These are phyloP conservation scores for Serendipita sp. DNA, from an alignment of 768 basidiomycete genomes.

Conservation along the genomic window DNA sequence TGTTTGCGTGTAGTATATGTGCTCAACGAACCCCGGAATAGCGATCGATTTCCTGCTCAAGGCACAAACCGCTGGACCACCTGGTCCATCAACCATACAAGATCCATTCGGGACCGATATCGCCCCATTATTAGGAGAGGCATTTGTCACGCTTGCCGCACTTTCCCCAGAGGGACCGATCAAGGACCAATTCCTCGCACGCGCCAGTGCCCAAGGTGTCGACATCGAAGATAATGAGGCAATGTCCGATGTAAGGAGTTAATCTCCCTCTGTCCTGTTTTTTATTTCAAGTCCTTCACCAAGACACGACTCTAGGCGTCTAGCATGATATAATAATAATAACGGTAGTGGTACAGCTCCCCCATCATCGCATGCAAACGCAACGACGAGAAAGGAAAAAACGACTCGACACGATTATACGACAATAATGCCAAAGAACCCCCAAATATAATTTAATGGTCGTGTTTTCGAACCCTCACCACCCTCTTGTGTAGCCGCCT, in stretches of 20 bases:
- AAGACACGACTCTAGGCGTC: neutral
- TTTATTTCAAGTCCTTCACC: neutral
- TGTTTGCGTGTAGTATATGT: no score
- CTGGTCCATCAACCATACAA: neutral
- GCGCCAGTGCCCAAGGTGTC: conserved; percentile 35
- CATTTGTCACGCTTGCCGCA: conserved; percentile 43
- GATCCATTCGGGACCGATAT: neutral
- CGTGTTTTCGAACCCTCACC: conserved; percentile 5
- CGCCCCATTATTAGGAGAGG: conserved; percentile 31
- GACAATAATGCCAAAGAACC: neutral
- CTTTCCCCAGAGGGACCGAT: conserved; percentile 32
- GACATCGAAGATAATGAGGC: conserved; percentile 12
- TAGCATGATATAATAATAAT: neutral
- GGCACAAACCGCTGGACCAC: conserved; percentile 17
- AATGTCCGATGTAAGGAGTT: neutral
- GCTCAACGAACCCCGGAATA: neutral
- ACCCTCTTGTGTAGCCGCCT: conserved; percentile 28
- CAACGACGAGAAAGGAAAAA: no score
- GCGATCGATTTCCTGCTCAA: conserved; percentile 23
- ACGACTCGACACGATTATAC: neutral
- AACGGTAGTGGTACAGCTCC: neutral
- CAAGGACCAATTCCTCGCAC: conserved; percentile 36
- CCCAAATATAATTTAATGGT: neutral
- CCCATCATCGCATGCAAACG: no score
- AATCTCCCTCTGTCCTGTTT: neutral